Conservation (phyloP, 2,329 filamentous ascomycete species). For the Immersiporthe knoxdaviesiana region DNA sequence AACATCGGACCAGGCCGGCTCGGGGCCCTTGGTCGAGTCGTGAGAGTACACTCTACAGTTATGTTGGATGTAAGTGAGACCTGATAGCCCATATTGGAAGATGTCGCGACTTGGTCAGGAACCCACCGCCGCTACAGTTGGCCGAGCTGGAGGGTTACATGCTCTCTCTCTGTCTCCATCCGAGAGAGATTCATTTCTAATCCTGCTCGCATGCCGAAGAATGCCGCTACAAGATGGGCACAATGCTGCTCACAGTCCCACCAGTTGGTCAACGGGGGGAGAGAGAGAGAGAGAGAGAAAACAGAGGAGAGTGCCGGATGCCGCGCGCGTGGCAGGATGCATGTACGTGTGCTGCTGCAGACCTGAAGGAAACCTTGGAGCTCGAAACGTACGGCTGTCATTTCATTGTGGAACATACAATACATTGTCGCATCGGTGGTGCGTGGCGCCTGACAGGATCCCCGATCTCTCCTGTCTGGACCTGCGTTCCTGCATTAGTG, state of each 20-base stretch:
- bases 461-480: slow-evolving; percentile 2
- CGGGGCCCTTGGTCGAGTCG: too few species aligned
- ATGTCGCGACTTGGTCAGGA: not conserved
- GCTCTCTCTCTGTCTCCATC: too few species aligned
- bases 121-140: not conserved
- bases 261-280: not conserved
- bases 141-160: not conserved
- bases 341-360: not conserved
- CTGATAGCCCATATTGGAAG: not conserved
- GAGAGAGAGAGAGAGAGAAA: not conserved
- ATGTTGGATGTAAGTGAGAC: not conserved
- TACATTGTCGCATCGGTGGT: not conserved
- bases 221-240: not conserved
- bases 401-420: not conserved
- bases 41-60: not conserved
- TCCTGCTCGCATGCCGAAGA: not conserved
- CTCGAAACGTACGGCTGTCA: not conserved
- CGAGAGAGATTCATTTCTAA: not conserved
- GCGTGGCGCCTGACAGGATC: not conserved
- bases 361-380: not conserved
- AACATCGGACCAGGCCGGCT: too few species aligned
- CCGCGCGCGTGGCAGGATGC: not conserved
- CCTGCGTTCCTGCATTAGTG: slow-evolving; percentile 6
- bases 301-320: not conserved
- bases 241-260: not conserved